These are phyloP conservation scores for Metschnikowia similis DNA, from an alignment of 805 yeast genomes.

Conservation along the genomic window DNA sequence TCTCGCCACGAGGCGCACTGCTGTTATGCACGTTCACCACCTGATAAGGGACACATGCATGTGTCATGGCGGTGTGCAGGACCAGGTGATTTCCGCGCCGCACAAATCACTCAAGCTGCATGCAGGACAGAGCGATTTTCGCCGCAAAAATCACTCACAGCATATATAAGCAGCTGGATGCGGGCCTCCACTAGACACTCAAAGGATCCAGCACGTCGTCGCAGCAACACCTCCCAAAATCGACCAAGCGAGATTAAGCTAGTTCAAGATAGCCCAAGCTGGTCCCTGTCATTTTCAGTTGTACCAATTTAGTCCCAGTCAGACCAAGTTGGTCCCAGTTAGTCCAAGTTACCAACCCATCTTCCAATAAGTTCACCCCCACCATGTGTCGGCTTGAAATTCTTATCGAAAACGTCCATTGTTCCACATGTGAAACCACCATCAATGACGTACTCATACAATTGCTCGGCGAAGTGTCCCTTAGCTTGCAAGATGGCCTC, in stretches of 20 bases:
- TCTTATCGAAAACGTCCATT: constrained; percentile 48
- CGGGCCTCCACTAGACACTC: not conserved
- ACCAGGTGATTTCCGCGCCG: no score
- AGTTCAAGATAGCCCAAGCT: no score
- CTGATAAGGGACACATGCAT: no score
- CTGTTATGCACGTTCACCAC: no score
- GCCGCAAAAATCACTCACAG: constrained; percentile 1
- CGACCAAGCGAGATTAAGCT: no score
- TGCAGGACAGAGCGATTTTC: not conserved
- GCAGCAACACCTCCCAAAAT: no score
- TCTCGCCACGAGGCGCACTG: no score
- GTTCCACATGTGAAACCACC: constrained; percentile 46
- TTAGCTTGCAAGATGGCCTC: not conserved
- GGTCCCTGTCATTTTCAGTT: no score
- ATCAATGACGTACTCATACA: constrained; percentile 20
- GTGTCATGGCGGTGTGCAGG: not conserved
- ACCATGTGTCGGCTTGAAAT: constrained; percentile 6
- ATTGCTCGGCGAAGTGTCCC: not conserved
- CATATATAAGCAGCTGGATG: constrained; percentile 1
- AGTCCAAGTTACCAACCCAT: no score
- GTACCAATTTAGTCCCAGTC: no score
- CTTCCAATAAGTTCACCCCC: not conserved
- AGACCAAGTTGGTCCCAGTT: no score
- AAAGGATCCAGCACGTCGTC: no score
- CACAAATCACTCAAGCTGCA: not conserved